These are phyloP conservation scores for Aspergillus brasiliensis DNA, from an alignment of 2,329 filamentous ascomycete genomes.

Conservation along the genomic window DNA sequence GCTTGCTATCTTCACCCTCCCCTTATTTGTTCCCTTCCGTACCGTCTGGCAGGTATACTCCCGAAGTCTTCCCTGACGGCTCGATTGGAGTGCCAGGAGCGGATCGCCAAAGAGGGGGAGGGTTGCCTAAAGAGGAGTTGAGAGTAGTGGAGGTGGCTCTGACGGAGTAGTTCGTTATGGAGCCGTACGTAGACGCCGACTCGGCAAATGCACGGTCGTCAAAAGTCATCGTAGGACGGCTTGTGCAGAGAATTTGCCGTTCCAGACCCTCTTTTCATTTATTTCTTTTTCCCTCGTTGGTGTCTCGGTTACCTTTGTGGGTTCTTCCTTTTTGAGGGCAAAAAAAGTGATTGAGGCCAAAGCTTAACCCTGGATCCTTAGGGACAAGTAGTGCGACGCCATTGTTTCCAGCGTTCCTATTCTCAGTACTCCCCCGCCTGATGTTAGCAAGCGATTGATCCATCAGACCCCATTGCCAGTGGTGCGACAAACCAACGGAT, in stretches of 20 bases:
- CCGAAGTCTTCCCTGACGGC: background rate
- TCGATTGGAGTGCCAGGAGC: background rate
- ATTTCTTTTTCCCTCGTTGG: conserved; percentile 1
- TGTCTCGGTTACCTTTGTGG: background rate
- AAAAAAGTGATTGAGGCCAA: background rate
- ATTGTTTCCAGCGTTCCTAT: background rate
- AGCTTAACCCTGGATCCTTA: background rate
- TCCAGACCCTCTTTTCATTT: background rate
- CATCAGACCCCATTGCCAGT: background rate
- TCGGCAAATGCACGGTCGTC: background rate
- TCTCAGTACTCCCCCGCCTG: background rate
- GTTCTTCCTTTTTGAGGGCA: background rate
- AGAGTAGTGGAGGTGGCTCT: background rate
- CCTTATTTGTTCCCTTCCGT: background rate
- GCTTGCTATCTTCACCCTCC: background rate
- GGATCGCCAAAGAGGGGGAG: background rate
- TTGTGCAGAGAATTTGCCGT: background rate
- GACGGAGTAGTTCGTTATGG: background rate
- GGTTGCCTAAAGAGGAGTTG: background rate
- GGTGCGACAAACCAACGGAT: conserved; percentile 5
- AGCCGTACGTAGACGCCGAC: background rate
- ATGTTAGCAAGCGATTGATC: background rate
- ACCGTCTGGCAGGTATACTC: background rate
- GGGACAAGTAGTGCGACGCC: background rate
- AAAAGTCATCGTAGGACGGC: background rate